Percentiles rank a stretch among this genome's conserved stretches.
Evolutionary conservation across 1,284 basidiomycete species (phyloP).

Genomic region (Cystobasidium slooffiae): DNA sequence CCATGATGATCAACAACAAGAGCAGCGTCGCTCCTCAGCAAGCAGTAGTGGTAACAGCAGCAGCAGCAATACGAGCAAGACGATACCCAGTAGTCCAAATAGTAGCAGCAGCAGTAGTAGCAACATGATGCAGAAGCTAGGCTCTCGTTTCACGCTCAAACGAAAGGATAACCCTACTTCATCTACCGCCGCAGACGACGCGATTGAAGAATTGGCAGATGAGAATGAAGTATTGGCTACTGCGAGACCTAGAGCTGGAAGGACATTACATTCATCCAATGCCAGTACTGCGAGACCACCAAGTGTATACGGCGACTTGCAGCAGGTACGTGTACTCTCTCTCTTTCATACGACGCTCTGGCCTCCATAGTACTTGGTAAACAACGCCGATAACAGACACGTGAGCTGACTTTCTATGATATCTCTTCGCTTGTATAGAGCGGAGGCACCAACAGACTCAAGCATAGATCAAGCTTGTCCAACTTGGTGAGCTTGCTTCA

Average conservation of each 20-base stretch:
- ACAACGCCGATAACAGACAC: background rate
- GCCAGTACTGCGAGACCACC: background rate
- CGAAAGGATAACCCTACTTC: background rate
- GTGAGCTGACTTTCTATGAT: background rate
- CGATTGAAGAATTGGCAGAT: slow-evolving; percentile 27
- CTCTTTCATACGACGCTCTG: too few species aligned
- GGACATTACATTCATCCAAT: background rate
- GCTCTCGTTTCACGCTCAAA: slow-evolving; percentile 22
- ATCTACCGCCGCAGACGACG: background rate
- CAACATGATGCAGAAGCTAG: slow-evolving; percentile 29
- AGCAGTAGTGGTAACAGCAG: background rate
- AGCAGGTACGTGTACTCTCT: background rate
- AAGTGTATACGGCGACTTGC: slow-evolving; percentile 14
- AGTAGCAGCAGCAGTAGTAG: background rate
- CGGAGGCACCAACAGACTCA: slow-evolving; percentile 1
- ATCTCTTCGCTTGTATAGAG: background rate
- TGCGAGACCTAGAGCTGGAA: slow-evolving; percentile 21
- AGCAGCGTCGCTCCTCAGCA: background rate
- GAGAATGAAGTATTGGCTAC: slow-evolving; percentile 11
- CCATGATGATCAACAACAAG: background rate
- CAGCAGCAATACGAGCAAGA: slow-evolving; percentile 1
- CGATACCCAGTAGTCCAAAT: background rate
- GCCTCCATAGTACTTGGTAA: background rate
- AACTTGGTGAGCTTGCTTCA: slow-evolving; percentile 9
- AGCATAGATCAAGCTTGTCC: slow-evolving; percentile 31